Base-by-base conservation (phyloP, 176 grass and related monocot genomes). In the Olyra latifolia region DNA sequence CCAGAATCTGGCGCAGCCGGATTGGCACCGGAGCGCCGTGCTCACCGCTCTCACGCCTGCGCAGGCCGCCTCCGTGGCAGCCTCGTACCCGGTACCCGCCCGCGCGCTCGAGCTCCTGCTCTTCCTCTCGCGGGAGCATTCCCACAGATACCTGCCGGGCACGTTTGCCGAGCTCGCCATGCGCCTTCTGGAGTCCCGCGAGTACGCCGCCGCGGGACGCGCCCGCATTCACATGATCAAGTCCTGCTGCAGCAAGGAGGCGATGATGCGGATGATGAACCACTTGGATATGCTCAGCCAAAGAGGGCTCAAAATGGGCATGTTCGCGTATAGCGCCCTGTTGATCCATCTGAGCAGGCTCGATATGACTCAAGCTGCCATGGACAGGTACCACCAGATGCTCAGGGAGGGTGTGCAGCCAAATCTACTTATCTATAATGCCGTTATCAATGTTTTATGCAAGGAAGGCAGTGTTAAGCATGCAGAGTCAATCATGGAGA, bases 381-480 rank as follows among this genome's bases (percentile, higher is more conserved):
- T 84, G 75, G 69, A 62, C 25, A 75, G 71, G 81, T 62, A 84
- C 44, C 20, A 44, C 30, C 70, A 61, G 53, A 79, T 71, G 58
- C 69, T 59, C 39, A n/a, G 50, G 6, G 25, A 85, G 3, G 62
- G 71, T 24, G 14, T 64, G 23, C 77, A 5, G 43, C 76, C 70
- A 70, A 56, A 76, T 39, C 85, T 89, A 52, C 50, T 44, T 80
- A 53, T 83, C 59, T 80, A 74, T 42, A 84, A 68, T 44, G 46
- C 62, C 16, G 15, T 44, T 27, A 80, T 89, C 62, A 80, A 83
- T 62, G 82, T 39, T 14, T 55, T 62, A 54, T 70, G 85, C 42
- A 90, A 82, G 73, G 84, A 85, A 61, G 88, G 85, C 13, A 77
- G 85, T 79, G 65, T 86, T 22, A 52, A 29, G 29, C 56, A 93